Evolutionary conservation across 805 yeast genomes (phyloP).

Genomic region (Suhomyces pyralidae): DNA sequence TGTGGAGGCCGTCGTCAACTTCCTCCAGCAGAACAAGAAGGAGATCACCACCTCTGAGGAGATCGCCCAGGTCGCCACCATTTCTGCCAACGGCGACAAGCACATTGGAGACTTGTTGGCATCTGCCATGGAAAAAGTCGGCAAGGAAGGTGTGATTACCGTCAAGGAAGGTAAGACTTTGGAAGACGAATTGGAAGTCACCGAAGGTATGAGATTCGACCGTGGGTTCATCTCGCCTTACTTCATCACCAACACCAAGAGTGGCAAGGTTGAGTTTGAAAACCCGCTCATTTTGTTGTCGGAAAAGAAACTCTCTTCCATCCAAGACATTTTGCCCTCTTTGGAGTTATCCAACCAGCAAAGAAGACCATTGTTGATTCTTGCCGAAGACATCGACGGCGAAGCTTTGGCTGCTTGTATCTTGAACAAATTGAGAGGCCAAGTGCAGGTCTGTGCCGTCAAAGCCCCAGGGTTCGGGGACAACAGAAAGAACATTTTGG

Average conservation of each 20-base stretch:
- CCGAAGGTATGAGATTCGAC: slow-evolving; percentile 97
- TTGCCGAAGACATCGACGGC: slow-evolving; percentile 96
- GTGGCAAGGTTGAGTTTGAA: slow-evolving; percentile 91
- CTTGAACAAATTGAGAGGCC: slow-evolving; percentile 95
- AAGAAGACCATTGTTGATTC: slow-evolving; percentile 87
- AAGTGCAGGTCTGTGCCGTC: slow-evolving; percentile 95
- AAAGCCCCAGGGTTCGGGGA: slow-evolving; percentile 99
- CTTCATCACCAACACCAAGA: slow-evolving; percentile 90
- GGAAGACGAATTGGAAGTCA: slow-evolving; percentile 94
- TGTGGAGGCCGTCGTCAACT: slow-evolving; percentile 86
- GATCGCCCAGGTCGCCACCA: slow-evolving; percentile 97
- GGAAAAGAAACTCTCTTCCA: slow-evolving; percentile 88
- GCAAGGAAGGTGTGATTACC: slow-evolving; percentile 98
- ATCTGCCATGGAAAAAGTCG: slow-evolving; percentile 96
- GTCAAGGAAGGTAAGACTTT: slow-evolving; percentile 96
- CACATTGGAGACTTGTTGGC: slow-evolving; percentile 92
- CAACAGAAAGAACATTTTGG: slow-evolving; percentile 93
- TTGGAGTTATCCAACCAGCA: slow-evolving; percentile 88
- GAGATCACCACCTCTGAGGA: slow-evolving; percentile 92
- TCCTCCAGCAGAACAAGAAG: slow-evolving; percentile 79
- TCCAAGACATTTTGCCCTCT: slow-evolving; percentile 89
- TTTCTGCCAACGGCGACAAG: slow-evolving; percentile 92
- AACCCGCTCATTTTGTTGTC: slow-evolving; percentile 84
- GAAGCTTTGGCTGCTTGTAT: slow-evolving; percentile 98
- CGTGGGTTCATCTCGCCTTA: slow-evolving; percentile 97